phyloP scores from a whole-genome alignment of 2,329 filamentous ascomycete species.

The Colletotrichum coccodes region DNA sequence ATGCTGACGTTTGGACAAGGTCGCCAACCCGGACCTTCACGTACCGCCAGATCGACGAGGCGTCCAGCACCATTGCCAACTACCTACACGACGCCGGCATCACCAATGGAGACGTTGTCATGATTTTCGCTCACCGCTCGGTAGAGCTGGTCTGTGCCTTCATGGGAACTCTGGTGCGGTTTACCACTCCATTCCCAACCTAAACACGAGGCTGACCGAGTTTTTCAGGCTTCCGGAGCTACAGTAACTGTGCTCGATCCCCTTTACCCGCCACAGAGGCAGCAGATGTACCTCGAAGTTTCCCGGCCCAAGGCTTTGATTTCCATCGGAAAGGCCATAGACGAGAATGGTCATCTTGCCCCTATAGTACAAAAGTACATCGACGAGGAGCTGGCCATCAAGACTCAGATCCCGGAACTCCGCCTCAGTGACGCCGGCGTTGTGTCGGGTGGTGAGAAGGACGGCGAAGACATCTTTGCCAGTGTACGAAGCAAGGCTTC shows the following conservation, averaged over 20 bases:
- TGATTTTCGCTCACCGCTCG: slow-evolving; percentile 87
- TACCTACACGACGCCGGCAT: slow-evolving; percentile 80
- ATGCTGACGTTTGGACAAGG: slow-evolving; percentile 22
- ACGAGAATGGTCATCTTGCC: slow-evolving; percentile 69
- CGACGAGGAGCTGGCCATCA: slow-evolving; percentile 75
- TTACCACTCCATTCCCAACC: slow-evolving; percentile 39
- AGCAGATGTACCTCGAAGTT: slow-evolving; percentile 79
- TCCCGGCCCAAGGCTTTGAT: slow-evolving; percentile 79
- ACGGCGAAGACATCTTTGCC: slow-evolving; percentile 75
- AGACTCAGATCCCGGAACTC: slow-evolving; percentile 79
- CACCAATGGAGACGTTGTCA: slow-evolving; percentile 86
- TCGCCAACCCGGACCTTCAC: slow-evolving; percentile 75
- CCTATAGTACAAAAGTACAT: slow-evolving; percentile 71
- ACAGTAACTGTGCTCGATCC: slow-evolving; percentile 80
- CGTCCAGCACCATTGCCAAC: slow-evolving; percentile 82
- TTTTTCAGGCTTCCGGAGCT: slow-evolving; percentile 59
- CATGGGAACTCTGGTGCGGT: slow-evolving; percentile 73
- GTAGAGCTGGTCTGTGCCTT: slow-evolving; percentile 58
- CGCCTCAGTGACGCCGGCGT: slow-evolving; percentile 76
- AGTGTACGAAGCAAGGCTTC: slow-evolving; percentile 59
- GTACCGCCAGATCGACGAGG: slow-evolving; percentile 88
- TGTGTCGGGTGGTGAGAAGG: slow-evolving; percentile 73
- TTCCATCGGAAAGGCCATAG: slow-evolving; percentile 76
- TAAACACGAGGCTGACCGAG: slow-evolving; percentile 20
- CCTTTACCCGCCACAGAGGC: slow-evolving; percentile 70